Evolutionary conservation across 2,329 filamentous ascomycete genomes (phyloP).

Genomic region (Ascomycota sp.): DNA sequence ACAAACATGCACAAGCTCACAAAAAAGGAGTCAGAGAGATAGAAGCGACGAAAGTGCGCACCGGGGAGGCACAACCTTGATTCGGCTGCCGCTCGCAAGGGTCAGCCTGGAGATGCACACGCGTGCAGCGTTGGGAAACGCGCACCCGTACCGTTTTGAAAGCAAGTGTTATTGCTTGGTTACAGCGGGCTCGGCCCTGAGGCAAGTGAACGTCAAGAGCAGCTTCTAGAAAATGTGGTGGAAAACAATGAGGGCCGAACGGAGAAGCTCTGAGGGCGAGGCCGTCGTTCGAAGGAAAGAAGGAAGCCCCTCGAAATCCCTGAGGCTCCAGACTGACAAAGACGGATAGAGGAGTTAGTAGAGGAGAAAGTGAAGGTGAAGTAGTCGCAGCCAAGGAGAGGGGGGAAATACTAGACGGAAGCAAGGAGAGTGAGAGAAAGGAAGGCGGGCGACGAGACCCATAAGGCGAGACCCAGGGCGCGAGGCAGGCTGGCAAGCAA

Average conservation of each 20-base stretch:
- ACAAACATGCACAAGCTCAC: no score
- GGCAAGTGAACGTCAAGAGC: no score
- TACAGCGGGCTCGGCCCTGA: no score
- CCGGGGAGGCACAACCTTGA: background rate
- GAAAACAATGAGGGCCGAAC: background rate
- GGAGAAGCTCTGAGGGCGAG: no score
- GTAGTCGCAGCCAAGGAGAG: background rate
- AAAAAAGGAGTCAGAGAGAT: no score
- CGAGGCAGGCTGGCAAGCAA: no score
- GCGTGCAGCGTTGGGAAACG: no score
- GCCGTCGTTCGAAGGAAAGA: background rate
- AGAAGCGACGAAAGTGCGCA: background rate
- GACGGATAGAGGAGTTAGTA: background rate
- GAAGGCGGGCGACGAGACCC: no score
- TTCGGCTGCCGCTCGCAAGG: background rate
- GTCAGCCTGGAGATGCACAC: background rate
- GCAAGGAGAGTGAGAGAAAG: background rate
- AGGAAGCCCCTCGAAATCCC: background rate
- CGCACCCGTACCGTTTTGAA: no score
- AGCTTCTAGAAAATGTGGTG: no score
- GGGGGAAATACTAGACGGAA: background rate
- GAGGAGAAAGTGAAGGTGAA: background rate
- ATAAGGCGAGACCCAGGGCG: no score
- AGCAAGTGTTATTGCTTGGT: no score
- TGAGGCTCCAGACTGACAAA: background rate